Conservation (phyloP, 73 alveolate species). For the Stentor roeselii region DNA sequence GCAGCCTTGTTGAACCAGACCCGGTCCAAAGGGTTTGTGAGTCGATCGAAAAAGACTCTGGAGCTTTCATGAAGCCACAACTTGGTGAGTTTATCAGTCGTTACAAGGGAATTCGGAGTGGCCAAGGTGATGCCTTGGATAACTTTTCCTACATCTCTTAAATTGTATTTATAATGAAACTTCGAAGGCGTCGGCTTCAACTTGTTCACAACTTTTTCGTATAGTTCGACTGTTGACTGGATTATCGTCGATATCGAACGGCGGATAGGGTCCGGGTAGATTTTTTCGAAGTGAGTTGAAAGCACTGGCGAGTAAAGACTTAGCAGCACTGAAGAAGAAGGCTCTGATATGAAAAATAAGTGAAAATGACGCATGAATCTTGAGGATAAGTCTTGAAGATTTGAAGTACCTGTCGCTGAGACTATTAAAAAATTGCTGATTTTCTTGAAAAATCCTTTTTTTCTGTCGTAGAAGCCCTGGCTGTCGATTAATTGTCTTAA, state of each 20-base stretch:
- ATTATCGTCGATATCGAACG: constrained; percentile 41
- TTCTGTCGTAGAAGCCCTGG: constrained; percentile 97
- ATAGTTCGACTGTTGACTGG: constrained; percentile 80
- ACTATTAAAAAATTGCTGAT: constrained; percentile 42
- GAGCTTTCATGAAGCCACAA: constrained; percentile 89
- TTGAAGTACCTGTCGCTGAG: constrained; percentile 59
- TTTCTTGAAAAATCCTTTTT: constrained; percentile 55
- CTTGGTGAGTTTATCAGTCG: constrained; percentile 71
- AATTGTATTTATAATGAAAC: constrained; percentile 98
- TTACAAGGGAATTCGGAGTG: constrained; percentile 72
- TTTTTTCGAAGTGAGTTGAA: constrained; percentile 74
- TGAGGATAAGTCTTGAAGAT: constrained; percentile 39
- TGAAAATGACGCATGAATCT: constrained; percentile 71
- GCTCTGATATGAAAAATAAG: constrained; percentile 44
- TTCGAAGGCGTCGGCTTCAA: constrained; percentile 99
- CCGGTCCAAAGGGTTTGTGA: constrained; percentile 55
- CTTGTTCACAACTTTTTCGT: constrained; percentile 87
- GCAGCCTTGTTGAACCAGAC: constrained; percentile 71
- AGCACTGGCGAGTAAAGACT: constrained; percentile 51
- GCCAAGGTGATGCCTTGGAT: constrained; percentile 92
- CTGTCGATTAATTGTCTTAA: constrained; percentile 96
- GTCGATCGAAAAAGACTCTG: constrained; percentile 77
- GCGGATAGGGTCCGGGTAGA: constrained; percentile 36
- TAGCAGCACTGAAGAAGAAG: constrained; percentile 39
- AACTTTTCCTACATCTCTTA: constrained; percentile 98